Evolutionary conservation across 345 rosid genomes (phyloP).

Genomic region (Hypericum androsaemum): DNA sequence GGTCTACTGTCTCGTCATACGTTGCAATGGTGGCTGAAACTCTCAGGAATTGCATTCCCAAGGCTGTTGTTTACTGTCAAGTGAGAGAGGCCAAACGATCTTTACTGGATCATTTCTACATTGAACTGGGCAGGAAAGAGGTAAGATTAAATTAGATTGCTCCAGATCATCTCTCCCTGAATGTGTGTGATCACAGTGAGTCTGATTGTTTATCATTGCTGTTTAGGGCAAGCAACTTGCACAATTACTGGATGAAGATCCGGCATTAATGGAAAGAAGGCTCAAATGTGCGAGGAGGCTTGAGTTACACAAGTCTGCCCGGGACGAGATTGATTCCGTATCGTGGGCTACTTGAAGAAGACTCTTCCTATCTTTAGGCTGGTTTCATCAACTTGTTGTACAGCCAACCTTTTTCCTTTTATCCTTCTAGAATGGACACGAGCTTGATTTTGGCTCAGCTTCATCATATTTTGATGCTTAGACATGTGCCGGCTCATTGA

Average conservation of each 20-base stretch:
- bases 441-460: too few relatives aligned
- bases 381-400: too few relatives aligned
- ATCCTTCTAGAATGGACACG: too few relatives aligned
- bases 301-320: conserved; percentile 37
- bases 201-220: conserved; percentile 1
- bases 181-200: not conserved
- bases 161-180: too few relatives aligned
- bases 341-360: conserved; percentile 22
- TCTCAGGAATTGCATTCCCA: conserved; percentile 46
- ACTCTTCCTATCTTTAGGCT: not conserved
- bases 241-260: conserved; percentile 42
- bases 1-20: conserved; percentile 46
- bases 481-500: too few relatives aligned
- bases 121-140: conserved; percentile 44
- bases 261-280: conserved; percentile 40
- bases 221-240: conserved; percentile 35
- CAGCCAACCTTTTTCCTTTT: too few relatives aligned
- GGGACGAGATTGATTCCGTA: conserved; percentile 45
- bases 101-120: conserved; percentile 39
- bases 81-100: conserved; percentile 49
- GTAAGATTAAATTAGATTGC: conserved; percentile 16
- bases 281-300: conserved; percentile 38
- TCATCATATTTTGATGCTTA: too few relatives aligned
- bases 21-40: conserved; percentile 48
- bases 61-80: conserved; percentile 62